Conservation (phyloP, 495 filamentous ascomycete genomes). For the Melanomma pulvis-pyrius region DNA sequence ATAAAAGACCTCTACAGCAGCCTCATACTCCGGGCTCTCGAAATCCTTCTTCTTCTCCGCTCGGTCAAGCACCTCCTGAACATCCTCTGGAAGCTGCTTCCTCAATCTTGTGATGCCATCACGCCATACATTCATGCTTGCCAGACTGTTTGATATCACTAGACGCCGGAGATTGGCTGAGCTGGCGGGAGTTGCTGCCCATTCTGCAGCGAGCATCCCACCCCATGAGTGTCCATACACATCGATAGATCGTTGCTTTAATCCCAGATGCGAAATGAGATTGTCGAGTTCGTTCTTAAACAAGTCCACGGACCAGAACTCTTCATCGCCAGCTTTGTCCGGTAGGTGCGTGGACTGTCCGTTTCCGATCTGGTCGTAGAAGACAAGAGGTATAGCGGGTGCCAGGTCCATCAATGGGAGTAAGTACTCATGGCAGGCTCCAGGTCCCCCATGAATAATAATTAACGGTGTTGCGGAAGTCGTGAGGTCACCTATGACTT, state of each 20-base stretch:
- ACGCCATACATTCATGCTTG: constrained; percentile 44
- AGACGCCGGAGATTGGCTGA: constrained; percentile 42
- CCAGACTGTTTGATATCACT: constrained; percentile 47
- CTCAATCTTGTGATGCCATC: constrained; percentile 40
- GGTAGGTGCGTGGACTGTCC: constrained; percentile 52
- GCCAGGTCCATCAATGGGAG: constrained; percentile 46
- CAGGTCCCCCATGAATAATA: constrained; percentile 53
- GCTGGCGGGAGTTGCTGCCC: constrained; percentile 43
- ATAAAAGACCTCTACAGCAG: constrained; percentile 50
- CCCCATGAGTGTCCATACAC: constrained; percentile 56
- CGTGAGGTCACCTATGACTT: constrained; percentile 45
- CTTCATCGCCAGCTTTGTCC: constrained; percentile 47
- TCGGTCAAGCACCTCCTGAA: constrained; percentile 46
- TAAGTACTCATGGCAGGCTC: constrained; percentile 50
- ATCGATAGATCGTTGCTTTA: constrained; percentile 44
- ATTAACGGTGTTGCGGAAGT: constrained; percentile 43
- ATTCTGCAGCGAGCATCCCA: constrained; percentile 53
- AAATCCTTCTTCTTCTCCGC: constrained; percentile 44
- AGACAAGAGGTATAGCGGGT: constrained; percentile 46
- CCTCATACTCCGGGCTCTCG: constrained; percentile 50
- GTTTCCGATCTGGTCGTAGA: constrained; percentile 59
- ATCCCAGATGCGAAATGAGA: constrained; percentile 48
- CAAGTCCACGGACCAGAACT: constrained; percentile 53
- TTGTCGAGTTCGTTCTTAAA: constrained; percentile 56
- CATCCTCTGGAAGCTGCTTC: constrained; percentile 47